Evolutionary conservation across 2,329 filamentous ascomycete genomes (phyloP).

Genomic region (Aspergillus chevalieri): DNA sequence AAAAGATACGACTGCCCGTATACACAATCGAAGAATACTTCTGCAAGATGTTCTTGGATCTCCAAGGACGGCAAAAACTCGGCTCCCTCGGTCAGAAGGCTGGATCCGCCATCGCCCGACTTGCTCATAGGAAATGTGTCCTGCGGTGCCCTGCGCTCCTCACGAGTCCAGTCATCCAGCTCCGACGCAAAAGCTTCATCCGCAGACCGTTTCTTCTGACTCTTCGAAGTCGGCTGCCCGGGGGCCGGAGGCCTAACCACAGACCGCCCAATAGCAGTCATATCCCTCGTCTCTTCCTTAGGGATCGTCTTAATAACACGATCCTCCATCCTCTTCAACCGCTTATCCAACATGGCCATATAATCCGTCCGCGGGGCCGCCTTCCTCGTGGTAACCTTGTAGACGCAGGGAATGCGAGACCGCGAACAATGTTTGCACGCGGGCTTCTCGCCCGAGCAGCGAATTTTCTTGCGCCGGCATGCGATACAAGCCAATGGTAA

Average conservation of each 20-base stretch:
- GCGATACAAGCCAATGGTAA: constrained; percentile 91
- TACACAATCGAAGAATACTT: constrained; percentile 91
- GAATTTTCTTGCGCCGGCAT: constrained; percentile 93
- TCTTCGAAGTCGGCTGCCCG: constrained; percentile 48
- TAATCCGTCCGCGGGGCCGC: constrained; percentile 93
- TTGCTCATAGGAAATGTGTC: constrained; percentile 51
- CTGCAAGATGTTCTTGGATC: constrained; percentile 85
- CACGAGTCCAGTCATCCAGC: constrained; percentile 71
- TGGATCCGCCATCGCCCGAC: constrained; percentile 63
- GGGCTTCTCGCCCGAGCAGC: constrained; percentile 95
- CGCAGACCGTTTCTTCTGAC: constrained; percentile 70
- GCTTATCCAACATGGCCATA: constrained; percentile 97
- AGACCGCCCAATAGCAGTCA: constrained; percentile 66
- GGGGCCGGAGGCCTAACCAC: constrained; percentile 73
- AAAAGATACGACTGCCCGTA: constrained; percentile 94
- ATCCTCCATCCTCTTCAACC: constrained; percentile 94
- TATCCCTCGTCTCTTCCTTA: constrained; percentile 68
- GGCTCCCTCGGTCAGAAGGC: constrained; percentile 71
- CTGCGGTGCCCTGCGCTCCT: constrained; percentile 45
- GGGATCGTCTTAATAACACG: constrained; percentile 93
- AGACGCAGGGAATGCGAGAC: constrained; percentile 90
- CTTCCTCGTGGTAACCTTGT: constrained; percentile 93
- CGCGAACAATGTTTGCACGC: constrained; percentile 93
- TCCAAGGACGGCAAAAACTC: constrained; percentile 79
- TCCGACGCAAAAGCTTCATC: constrained; percentile 84